Conservation (phyloP, 768 basidiomycete genomes). For the Pleurotus pulmonarius region DNA sequence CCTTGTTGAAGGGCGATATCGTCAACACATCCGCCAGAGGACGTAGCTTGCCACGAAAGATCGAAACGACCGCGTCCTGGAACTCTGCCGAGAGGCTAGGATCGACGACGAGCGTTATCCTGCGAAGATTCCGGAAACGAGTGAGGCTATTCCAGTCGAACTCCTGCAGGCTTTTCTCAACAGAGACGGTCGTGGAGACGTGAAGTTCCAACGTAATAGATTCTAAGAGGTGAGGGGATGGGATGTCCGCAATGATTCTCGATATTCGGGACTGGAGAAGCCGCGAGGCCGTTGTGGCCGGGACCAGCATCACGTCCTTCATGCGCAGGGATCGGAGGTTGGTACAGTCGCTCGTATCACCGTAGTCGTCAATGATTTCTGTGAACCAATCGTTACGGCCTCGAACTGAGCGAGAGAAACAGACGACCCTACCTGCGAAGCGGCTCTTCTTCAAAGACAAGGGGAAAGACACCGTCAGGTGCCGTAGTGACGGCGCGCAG, state of each 20-base stretch:
- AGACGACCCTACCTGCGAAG: background rate
- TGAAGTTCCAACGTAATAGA: background rate
- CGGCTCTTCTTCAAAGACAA: background rate
- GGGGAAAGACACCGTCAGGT: background rate
- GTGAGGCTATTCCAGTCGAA: slow-evolving; percentile 2
- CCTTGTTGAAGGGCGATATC: too few relatives aligned
- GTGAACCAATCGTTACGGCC: background rate
- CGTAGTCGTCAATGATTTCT: slow-evolving; percentile 1
- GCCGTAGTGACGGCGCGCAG: background rate
- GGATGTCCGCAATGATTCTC: background rate
- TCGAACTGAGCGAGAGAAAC: background rate
- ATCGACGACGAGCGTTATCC: slow-evolving; percentile 1
- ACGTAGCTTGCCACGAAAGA: too few relatives aligned
- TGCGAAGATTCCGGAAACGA: background rate
- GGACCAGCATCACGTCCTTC: slow-evolving; percentile 1
- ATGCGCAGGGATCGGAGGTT: slow-evolving; percentile 1
- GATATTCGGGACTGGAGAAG: background rate
- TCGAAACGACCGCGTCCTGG: too few relatives aligned
- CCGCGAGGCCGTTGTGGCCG: background rate
- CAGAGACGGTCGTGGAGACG: background rate
- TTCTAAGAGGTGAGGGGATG: background rate
- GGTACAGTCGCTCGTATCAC: background rate
- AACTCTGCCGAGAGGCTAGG: background rate
- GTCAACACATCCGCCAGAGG: too few relatives aligned
- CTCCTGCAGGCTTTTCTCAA: slow-evolving; percentile 1